A percentile compares a stretch with the other conserved stretches of the same genome.
These are phyloP conservation scores for Pittosporum tobira DNA, from an alignment of 129 eudicot genomes.

Conservation along the genomic window DNA sequence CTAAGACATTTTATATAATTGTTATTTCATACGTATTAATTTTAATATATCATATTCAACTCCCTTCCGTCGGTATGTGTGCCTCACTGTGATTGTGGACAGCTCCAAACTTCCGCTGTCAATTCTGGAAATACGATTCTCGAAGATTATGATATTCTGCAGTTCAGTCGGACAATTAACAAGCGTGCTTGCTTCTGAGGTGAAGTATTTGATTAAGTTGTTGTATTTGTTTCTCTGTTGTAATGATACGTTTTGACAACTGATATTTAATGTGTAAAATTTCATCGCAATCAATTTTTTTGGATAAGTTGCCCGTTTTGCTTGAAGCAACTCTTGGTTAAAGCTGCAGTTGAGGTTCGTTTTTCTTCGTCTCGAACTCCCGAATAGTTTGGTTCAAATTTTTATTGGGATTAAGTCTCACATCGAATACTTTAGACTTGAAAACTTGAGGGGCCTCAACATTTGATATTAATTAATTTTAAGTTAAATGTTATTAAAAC, in stretches of 20 bases:
- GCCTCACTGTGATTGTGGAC: slow-evolving; percentile 57
- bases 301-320: slow-evolving; percentile 58
- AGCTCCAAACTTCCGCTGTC: slow-evolving; percentile 43
- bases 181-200: slow-evolving; percentile 68
- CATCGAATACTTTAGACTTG: too few relatives aligned
- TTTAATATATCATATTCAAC: slow-evolving; percentile 29
- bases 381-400: too few relatives aligned
- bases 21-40: too few relatives aligned
- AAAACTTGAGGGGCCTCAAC: too few relatives aligned
- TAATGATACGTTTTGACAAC: background rate
- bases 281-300: slow-evolving; percentile 71
- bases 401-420: too few relatives aligned
- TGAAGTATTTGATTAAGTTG: slow-evolving; percentile 9
- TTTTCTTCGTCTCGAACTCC: too few relatives aligned
- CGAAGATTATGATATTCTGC: slow-evolving; percentile 62
- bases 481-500: too few relatives aligned
- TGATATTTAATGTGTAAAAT: slow-evolving; percentile 31
- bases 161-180: slow-evolving; percentile 59
- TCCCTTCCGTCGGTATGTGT: slow-evolving; percentile 65
- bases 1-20: too few relatives aligned
- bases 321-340: slow-evolving; percentile 55
- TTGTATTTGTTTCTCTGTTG: background rate
- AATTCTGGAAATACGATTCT: slow-evolving; percentile 65
- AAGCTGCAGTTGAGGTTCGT: slow-evolving; percentile 69
- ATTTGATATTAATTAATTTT: too few relatives aligned